phyloP scores from a whole-genome alignment of 257 asterid species.

The Nicotiana sylvestris region DNA sequence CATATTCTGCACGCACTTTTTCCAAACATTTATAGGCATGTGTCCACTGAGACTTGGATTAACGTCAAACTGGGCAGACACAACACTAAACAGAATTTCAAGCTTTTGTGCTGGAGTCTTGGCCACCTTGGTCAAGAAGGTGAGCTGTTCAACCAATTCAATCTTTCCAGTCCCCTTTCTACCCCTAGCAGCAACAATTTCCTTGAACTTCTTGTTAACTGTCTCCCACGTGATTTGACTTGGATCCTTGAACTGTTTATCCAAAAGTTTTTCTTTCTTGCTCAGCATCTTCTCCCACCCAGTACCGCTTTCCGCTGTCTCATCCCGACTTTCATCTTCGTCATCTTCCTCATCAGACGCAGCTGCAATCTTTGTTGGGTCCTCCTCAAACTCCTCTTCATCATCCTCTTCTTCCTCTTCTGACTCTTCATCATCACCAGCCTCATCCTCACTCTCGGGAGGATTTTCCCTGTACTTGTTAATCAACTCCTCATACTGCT shows the following conservation, averaged over 20 bases:
- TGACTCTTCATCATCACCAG: no score
- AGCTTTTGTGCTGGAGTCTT: conserved; percentile 24
- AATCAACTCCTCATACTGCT: no score
- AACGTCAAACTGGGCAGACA: conserved; percentile 74
- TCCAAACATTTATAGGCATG: conserved; percentile 95
- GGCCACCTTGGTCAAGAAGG: conserved; percentile 25
- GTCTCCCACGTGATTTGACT: conserved; percentile 89
- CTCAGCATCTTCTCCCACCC: conserved; percentile 86
- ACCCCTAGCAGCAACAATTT: conserved; percentile 72
- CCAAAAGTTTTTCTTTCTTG: conserved; percentile 86
- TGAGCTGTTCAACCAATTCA: conserved; percentile 23
- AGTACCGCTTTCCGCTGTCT: conserved; percentile 27
- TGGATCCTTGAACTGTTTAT: conserved; percentile 74
- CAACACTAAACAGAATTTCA: conserved; percentile 33
- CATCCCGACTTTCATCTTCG: conserved; percentile 34
- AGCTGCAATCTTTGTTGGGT: conserved; percentile 28
- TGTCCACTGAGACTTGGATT: conserved; percentile 70
- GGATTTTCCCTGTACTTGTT: no score
- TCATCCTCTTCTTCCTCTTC: no score
- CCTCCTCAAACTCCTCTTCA: conserved; percentile 36
- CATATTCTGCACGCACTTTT: conserved; percentile 75
- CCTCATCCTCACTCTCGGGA: no score
- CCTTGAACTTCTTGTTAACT: conserved; percentile 71
- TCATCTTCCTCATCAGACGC: conserved; percentile 41
- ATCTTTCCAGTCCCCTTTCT: conserved; percentile 29